phyloP scores from a whole-genome alignment of 768 basidiomycete genomes.

The Leccinum obscurum region DNA sequence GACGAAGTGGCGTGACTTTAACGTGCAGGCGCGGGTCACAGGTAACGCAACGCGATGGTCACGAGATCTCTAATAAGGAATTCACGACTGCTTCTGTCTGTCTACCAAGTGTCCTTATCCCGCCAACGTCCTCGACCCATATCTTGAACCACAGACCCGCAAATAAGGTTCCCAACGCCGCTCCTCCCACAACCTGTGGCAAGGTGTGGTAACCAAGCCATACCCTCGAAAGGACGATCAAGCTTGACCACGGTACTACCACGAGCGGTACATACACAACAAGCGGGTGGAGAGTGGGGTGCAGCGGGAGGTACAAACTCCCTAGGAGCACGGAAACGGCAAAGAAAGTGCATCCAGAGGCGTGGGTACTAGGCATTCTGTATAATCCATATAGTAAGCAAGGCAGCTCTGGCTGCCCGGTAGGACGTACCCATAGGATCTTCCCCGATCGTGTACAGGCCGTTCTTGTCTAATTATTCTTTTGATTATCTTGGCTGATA shows the following conservation, averaged over 20 bases:
- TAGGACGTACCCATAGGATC: constrained; percentile 64
- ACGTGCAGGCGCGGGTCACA: constrained; percentile 24
- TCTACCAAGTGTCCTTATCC: constrained; percentile 23
- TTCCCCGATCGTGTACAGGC: constrained; percentile 49
- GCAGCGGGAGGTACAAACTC: constrained; percentile 56
- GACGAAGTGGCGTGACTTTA: constrained; percentile 18
- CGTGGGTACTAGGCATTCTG: constrained; percentile 87
- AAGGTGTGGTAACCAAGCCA: constrained; percentile 79
- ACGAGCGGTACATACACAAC: constrained; percentile 42
- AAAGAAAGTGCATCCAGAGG: constrained; percentile 65
- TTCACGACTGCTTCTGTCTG: constrained; percentile 11
- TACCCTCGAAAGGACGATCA: constrained; percentile 63
- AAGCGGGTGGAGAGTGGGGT: constrained; percentile 48
- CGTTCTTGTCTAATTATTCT: constrained; percentile 62
- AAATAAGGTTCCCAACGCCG: constrained; percentile 52
- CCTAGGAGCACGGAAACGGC: constrained; percentile 61
- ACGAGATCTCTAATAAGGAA: constrained; percentile 13
- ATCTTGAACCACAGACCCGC: constrained; percentile 56
- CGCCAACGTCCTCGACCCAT: constrained; percentile 43
- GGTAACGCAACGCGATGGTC: constrained; percentile 24
- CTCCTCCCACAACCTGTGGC: constrained; percentile 65
- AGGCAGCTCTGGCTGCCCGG: background rate
- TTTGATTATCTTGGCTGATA: constrained; percentile 65
- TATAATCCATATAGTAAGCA: background rate
- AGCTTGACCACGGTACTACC: constrained; percentile 52